phyloP scores from a whole-genome alignment of 2,329 filamentous ascomycete species.

The Penicillium sp. region DNA sequence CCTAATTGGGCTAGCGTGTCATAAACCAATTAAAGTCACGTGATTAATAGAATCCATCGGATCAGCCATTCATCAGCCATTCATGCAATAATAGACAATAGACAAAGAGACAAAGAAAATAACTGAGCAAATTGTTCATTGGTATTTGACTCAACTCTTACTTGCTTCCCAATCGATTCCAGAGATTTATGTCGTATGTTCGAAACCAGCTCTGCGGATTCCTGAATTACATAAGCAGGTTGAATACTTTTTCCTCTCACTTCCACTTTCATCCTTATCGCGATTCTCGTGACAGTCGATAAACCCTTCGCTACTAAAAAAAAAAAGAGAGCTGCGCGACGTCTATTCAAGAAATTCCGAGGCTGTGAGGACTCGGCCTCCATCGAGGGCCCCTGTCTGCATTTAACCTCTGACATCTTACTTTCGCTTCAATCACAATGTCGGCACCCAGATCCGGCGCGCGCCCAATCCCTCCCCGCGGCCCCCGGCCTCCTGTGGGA shows the following conservation, averaged over 20 bases:
- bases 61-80: neutral
- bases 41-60: neutral
- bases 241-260: constrained; percentile 3
- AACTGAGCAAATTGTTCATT: neutral
- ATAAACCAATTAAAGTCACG: neutral
- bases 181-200: neutral
- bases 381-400: neutral
- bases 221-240: neutral
- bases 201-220: neutral
- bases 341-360: neutral
- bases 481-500: constrained; percentile 26
- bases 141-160: neutral
- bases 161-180: neutral
- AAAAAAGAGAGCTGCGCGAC: neutral
- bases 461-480: constrained; percentile 25
- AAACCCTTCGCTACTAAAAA: constrained; percentile 1
- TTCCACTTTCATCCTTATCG: constrained; percentile 8
- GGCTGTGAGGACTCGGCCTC: constrained; percentile 4
- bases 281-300: constrained; percentile 6
- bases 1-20: constrained; percentile 1
- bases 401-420: neutral
- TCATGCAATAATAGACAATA: neutral
- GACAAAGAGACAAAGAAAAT: neutral
- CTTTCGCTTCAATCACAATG: constrained; percentile 18
- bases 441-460: constrained; percentile 28